Evolutionary conservation across 148 eudicot species (phyloP).

Genomic region (Rheum nobile): DNA sequence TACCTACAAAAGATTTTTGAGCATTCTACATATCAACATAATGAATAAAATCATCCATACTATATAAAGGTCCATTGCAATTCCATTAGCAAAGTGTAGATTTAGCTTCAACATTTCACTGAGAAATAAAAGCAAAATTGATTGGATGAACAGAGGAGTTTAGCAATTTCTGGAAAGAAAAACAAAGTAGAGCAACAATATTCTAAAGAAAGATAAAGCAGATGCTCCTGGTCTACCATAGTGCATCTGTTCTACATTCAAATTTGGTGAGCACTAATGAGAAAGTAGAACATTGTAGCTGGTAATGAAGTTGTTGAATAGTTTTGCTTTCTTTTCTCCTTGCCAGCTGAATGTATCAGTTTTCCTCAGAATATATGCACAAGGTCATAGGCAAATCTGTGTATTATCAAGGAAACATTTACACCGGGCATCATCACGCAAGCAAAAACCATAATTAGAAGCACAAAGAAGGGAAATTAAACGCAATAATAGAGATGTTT

Average conservation of each 20-base stretch:
- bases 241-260: not conserved
- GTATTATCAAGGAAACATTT: conserved; percentile 45
- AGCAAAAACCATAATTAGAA: not conserved
- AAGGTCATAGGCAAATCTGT: conserved; percentile 86
- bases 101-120: not conserved
- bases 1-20: not conserved
- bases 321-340: conserved; percentile 7
- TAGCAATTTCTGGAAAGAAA: not conserved
- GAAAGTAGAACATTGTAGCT: not conserved
- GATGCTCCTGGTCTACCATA: not conserved
- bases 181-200: not conserved
- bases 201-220: not conserved
- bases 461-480: not conserved
- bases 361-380: conserved; percentile 68
- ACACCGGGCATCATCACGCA: not conserved
- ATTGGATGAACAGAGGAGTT: not conserved
- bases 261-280: not conserved
- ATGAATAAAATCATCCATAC: not conserved
- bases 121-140: not conserved
- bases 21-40: not conserved
- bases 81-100: not conserved
- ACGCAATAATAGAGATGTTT: too few species aligned
- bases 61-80: not conserved
- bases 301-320: not conserved
- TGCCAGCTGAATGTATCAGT: not conserved